Base-by-base conservation (phyloP, 768 basidiomycete species). In the Kwoniella europaea region DNA sequence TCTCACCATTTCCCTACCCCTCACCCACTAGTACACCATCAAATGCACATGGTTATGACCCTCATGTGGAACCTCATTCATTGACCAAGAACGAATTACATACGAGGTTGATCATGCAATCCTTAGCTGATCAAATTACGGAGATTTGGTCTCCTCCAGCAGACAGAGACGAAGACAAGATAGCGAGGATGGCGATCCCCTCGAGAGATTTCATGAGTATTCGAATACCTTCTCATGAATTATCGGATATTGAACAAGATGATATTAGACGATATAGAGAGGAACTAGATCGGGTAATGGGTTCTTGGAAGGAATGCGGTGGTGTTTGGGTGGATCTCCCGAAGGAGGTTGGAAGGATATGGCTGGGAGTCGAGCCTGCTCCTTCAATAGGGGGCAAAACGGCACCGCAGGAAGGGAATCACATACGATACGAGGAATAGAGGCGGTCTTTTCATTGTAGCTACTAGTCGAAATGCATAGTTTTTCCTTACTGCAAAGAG, bases 121-220 rank as follows among this genome's bases (percentile, higher is more conserved):
- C 71, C 5, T 65, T 83, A 44, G 77, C 76, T 12, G 73, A 79
- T 55, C 81, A 83, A 71, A 76, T 80, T 24, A 74, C 74, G 50
- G 70, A 70, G 24, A 57, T 78, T 5, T 82, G 82, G 79, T 61
- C 56, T 7, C 60, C 24, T 24, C 9, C 0, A 44, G 52, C 1
- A 10, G 54, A n/a, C n/a, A n/a, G n/a, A n/a, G n/a, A n/a, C n/a
- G n/a, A 55, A 10, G 50, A 63, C 10, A 27, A 54, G 27, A 58
- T 41, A 35, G 12, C 41, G 5, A 58, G 74, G 41, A 56, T 74
- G 43, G 77, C 80, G 13, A 63, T 79, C 4, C 72, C 82, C 2
- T 67, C 79, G 10, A 41, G 82, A 10, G 82, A 83, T 67, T 76
- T 81, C 22, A 83, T 83, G 82, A 72, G 72, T 13, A 24, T 76